Conservation (phyloP, 2,329 filamentous ascomycete species). For the Penicillium sp. region DNA sequence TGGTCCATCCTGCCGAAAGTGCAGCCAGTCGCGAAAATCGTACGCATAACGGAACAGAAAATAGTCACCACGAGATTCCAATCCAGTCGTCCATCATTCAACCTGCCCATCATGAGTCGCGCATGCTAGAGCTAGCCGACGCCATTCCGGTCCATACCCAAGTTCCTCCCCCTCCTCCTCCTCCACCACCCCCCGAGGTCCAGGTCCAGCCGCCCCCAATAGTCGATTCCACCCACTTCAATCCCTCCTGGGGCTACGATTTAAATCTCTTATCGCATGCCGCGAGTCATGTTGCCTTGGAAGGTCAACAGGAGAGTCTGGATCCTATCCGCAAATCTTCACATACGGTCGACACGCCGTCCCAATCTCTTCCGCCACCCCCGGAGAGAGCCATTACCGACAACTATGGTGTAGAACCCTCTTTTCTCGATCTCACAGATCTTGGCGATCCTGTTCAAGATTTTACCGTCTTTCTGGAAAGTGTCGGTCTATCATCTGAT, state of each 20-base stretch:
- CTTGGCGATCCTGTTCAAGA: constrained; percentile 54
- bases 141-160: constrained; percentile 47
- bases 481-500: constrained; percentile 54
- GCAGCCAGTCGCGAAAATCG: constrained; percentile 45
- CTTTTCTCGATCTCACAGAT: constrained; percentile 51
- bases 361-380: constrained; percentile 39
- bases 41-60: constrained; percentile 30
- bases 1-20: constrained; percentile 52
- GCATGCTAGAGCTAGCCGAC: constrained; percentile 52
- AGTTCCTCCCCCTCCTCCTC: constrained; percentile 25
- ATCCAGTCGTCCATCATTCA: constrained; percentile 43
- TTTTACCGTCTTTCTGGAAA: constrained; percentile 54
- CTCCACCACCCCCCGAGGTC: constrained; percentile 40
- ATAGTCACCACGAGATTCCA: constrained; percentile 38
- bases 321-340: constrained; percentile 43
- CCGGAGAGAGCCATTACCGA: constrained; percentile 46
- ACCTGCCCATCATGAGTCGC: constrained; percentile 45
- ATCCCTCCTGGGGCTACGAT: constrained; percentile 56
- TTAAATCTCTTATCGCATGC: constrained; percentile 54
- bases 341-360: constrained; percentile 34
- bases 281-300: constrained; percentile 54
- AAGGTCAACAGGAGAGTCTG: constrained; percentile 48
- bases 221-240: constrained; percentile 51
- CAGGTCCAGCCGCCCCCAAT: constrained; percentile 44
- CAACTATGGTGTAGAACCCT: constrained; percentile 49